Base-by-base conservation (phyloP, 306 rosid species). In the Sindora glabra region DNA sequence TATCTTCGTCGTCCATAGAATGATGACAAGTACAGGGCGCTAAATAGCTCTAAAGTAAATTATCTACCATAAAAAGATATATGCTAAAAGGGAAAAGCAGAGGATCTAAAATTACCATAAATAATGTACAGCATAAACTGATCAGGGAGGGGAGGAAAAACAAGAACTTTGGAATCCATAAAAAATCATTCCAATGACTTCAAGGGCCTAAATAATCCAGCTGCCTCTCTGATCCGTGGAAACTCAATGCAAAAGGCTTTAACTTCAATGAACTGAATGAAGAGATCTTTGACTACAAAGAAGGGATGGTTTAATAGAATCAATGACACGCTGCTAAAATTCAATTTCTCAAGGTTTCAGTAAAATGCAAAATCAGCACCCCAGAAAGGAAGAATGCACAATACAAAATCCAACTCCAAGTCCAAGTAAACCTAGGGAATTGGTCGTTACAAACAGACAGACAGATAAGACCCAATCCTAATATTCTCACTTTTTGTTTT, bases 221-320 rank as follows among this genome's bases (percentile, higher is more conserved):
- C 87, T 10, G 97, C 97, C 78, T 90, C 95, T 60, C 97, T 84
- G 65, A 90, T 90, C 70, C 97, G 85, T 5, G 90, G 82, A 70
- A 90, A 90, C 65, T 90, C 95, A 5, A 90, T 87, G 82, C 97
- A 90, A 75, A 90, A 90, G 8, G 97, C 94, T 69, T 90, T 94
- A 70, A 90, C 90, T 77, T 90, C 94, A 45, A 84, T 90, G 85
- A 87, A 90, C 75, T 90, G 90, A 45, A 84, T 90, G 85, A 87
- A 90, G 12, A 90, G 83, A 79, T 90, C 95, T 74, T 87, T 84
- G 30, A 90, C 97, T 87, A 90, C 83, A 76, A n/a, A 63, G 24
- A 29, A 9, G 12, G 29, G 42, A 45, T 62, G 69, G 39, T 34
- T 39, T 53, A 70, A 34, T 27, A 75, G 56, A 49, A 56, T 67